phyloP scores from a whole-genome alignment of 495 filamentous ascomycete species.

The Xylaria longipes region DNA sequence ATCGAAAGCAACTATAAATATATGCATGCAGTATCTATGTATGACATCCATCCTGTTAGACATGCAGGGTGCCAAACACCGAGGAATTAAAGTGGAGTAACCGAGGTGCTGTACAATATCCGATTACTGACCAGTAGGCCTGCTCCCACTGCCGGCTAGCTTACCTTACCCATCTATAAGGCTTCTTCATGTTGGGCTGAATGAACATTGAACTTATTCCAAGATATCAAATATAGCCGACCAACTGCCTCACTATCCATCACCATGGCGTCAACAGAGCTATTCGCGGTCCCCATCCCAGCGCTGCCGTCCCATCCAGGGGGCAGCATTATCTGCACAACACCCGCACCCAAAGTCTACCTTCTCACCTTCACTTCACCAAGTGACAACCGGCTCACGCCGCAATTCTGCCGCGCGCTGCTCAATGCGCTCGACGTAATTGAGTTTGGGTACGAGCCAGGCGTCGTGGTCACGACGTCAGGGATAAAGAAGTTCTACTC shows the following conservation, averaged over 20 bases:
- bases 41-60: too few species aligned
- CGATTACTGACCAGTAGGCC: neutral
- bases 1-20: neutral
- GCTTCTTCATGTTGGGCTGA: neutral
- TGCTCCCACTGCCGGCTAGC: neutral
- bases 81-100: constrained; percentile 5
- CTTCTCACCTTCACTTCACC: constrained; percentile 74
- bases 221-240: neutral
- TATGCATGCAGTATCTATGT: too few species aligned
- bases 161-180: neutral
- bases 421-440: constrained; percentile 74
- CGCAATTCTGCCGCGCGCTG: constrained; percentile 67
- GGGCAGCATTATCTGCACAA: constrained; percentile 55
- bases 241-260: neutral
- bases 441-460: constrained; percentile 66
- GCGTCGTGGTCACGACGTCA: constrained; percentile 77
- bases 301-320: constrained; percentile 36
- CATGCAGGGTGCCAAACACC: neutral
- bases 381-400: constrained; percentile 77
- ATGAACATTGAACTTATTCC: neutral
- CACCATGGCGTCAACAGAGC: constrained; percentile 30
- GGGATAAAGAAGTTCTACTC: constrained; percentile 80
- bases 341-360: constrained; percentile 65
- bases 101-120: neutral
- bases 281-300: constrained; percentile 53